Percentiles rank a stretch among this genome's conserved stretches.
These are phyloP conservation scores for Babesia microti DNA, from an alignment of 169 alveolate genomes.

Conservation along the genomic window DNA sequence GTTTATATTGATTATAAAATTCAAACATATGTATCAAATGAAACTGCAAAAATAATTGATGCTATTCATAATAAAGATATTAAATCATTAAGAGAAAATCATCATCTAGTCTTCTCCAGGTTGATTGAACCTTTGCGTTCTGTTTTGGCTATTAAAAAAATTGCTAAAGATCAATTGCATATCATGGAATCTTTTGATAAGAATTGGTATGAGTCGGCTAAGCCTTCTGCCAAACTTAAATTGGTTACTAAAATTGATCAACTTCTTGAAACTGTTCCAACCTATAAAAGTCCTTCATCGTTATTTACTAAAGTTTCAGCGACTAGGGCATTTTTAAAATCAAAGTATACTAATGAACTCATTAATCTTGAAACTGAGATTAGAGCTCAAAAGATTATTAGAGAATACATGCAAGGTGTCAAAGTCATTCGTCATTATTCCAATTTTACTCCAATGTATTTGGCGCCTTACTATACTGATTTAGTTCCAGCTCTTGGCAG, in stretches of 20 bases:
- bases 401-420: constrained; percentile 33
- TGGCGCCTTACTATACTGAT: constrained; percentile 39
- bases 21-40: constrained; percentile 18
- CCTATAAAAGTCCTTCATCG: too few species aligned
- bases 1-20: constrained; percentile 40
- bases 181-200: constrained; percentile 18
- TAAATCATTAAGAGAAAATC: constrained; percentile 15
- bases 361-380: too few species aligned
- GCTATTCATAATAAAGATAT: constrained; percentile 15
- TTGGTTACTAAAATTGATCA: too few species aligned
- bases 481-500: constrained; percentile 42
- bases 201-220: constrained; percentile 31
- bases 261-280: too few species aligned
- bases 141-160: constrained; percentile 13
- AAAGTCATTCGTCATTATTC: constrained; percentile 28
- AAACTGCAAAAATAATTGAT: constrained; percentile 35
- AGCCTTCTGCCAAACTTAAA: too few species aligned
- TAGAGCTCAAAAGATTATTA: too few species aligned
- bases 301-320: too few species aligned
- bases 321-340: too few species aligned
- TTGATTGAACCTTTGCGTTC: constrained; percentile 27
- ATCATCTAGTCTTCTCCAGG: constrained; percentile 40
- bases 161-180: constrained; percentile 11
- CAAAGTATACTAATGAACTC: too few species aligned
- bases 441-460: constrained; percentile 28